Evolutionary conservation across 1,139 yeast species (phyloP).

Genomic region (Geotrichum citri-aurantii): DNA sequence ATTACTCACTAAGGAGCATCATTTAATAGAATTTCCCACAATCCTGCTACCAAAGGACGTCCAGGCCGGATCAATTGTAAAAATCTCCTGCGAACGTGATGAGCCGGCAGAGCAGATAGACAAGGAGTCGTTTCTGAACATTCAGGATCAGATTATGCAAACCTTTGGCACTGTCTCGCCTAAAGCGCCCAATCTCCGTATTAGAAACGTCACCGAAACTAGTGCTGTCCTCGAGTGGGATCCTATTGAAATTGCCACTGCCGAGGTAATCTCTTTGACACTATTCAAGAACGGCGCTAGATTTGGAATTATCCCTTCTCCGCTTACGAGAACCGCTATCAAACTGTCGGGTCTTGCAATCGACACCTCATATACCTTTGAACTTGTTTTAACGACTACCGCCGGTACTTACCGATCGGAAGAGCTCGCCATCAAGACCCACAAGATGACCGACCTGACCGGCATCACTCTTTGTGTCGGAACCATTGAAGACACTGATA

Average conservation of each 20-base stretch:
- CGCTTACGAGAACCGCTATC: slow-evolving; percentile 71
- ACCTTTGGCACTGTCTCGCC: slow-evolving; percentile 76
- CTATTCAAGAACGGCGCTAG: slow-evolving; percentile 75
- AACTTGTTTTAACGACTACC: slow-evolving; percentile 74
- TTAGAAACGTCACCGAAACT: slow-evolving; percentile 85
- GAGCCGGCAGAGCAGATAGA: slow-evolving; percentile 61
- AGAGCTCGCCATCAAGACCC: slow-evolving; percentile 66
- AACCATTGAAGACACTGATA: slow-evolving; percentile 51
- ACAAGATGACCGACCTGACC: slow-evolving; percentile 90
- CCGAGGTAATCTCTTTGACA: slow-evolving; percentile 68
- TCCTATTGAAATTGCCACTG: slow-evolving; percentile 73
- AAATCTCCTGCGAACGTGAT: slow-evolving; percentile 79
- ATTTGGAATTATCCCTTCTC: slow-evolving; percentile 81
- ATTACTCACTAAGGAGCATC: slow-evolving; percentile 85
- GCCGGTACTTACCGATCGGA: slow-evolving; percentile 81
- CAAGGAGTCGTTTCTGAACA: slow-evolving; percentile 48
- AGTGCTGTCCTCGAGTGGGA: slow-evolving; percentile 96
- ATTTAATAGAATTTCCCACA: slow-evolving; percentile 93
- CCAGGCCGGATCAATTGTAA: slow-evolving; percentile 88
- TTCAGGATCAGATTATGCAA: slow-evolving; percentile 69
- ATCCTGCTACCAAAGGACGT: slow-evolving; percentile 85
- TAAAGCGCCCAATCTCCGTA: slow-evolving; percentile 58
- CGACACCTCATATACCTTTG: slow-evolving; percentile 76
- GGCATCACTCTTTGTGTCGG: slow-evolving; percentile 94
- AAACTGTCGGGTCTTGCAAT: slow-evolving; percentile 88